Conservation (phyloP, 1,284 basidiomycete genomes). For the Irpex sp. region DNA sequence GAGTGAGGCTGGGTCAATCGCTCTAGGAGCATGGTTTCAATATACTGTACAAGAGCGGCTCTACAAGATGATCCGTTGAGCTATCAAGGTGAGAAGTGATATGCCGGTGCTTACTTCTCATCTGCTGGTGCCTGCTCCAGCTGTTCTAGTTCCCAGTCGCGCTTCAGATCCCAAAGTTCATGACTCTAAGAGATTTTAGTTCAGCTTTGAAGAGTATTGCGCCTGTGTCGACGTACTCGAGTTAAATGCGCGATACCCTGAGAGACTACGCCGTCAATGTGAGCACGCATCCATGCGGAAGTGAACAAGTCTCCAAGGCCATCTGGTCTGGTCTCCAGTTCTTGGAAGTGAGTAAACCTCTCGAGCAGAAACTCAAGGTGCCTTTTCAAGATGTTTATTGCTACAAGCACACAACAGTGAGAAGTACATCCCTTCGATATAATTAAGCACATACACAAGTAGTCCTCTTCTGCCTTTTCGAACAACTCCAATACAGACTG, state of each 20-base stretch:
- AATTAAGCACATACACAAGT: constrained; percentile 61
- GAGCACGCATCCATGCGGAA: constrained; percentile 54
- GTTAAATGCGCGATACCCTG: constrained; percentile 60
- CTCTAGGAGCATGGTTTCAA: constrained; percentile 49
- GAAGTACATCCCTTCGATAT: constrained; percentile 11
- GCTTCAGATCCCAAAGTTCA: constrained; percentile 66
- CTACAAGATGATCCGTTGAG: constrained; percentile 24
- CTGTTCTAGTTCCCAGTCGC: constrained; percentile 72
- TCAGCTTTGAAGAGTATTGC: background rate
- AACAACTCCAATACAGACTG: constrained; percentile 63
- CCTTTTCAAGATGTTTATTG: constrained; percentile 65
- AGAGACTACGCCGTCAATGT: constrained; percentile 51
- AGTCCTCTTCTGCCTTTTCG: constrained; percentile 71
- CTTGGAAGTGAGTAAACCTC: constrained; percentile 45
- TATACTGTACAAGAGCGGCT: constrained; percentile 34
- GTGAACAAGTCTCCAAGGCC: constrained; percentile 54
- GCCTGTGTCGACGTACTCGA: constrained; percentile 32
- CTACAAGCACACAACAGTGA: constrained; percentile 37
- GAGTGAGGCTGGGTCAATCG: constrained; percentile 70
- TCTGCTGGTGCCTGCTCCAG: constrained; percentile 43
- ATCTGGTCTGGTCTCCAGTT: constrained; percentile 39
- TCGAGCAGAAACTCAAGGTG: constrained; percentile 70
- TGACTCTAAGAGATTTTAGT: constrained; percentile 49
- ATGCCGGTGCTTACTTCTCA: constrained; percentile 47
- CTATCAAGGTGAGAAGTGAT: background rate